Percentiles rank a stretch among this genome's conserved stretches.
These are phyloP conservation scores for Penicillium steckii DNA, from an alignment of 495 filamentous ascomycete genomes.

Conservation along the genomic window DNA sequence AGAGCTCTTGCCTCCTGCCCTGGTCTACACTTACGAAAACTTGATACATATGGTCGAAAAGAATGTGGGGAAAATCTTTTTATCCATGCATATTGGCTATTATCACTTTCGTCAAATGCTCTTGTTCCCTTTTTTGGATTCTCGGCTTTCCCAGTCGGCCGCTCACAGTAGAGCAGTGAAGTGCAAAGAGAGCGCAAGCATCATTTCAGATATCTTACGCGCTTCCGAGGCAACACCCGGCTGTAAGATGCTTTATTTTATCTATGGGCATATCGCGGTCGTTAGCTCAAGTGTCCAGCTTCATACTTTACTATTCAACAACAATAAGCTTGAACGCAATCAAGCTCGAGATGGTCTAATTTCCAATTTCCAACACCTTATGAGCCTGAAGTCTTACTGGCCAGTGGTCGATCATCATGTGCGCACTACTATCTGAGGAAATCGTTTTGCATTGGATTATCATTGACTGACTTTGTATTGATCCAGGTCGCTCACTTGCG, in stretches of 20 bases:
- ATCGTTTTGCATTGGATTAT: too few species aligned
- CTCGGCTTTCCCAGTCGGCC: neutral
- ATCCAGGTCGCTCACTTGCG: slow-evolving; percentile 16
- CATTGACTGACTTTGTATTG: slow-evolving; percentile 3
- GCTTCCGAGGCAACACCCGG: slow-evolving; percentile 11
- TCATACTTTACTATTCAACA: slow-evolving; percentile 12
- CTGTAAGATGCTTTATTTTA: slow-evolving; percentile 22
- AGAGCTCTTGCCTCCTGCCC: slow-evolving; percentile 5
- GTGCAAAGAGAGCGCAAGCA: slow-evolving; percentile 19
- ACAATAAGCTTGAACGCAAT: slow-evolving; percentile 2
- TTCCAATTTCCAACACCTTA: slow-evolving; percentile 24
- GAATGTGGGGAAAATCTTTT: slow-evolving; percentile 8
- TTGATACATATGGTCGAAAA: slow-evolving; percentile 10
- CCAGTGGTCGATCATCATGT: slow-evolving; percentile 20
- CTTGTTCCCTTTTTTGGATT: slow-evolving; percentile 23
- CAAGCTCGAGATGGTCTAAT: slow-evolving; percentile 17
- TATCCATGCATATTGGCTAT: slow-evolving; percentile 27
- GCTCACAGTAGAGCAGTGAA: slow-evolving; percentile 1
- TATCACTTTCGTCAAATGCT: slow-evolving; percentile 27
- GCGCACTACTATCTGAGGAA: neutral
- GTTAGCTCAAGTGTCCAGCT: slow-evolving; percentile 29
- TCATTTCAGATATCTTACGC: slow-evolving; percentile 8
- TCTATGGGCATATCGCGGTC: slow-evolving; percentile 25
- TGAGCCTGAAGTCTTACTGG: slow-evolving; percentile 22
- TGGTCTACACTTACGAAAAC: slow-evolving; percentile 14